These are phyloP conservation scores for Papiliotrema nemorosa DNA, from an alignment of 1,284 basidiomycete genomes.

Conservation along the genomic window DNA sequence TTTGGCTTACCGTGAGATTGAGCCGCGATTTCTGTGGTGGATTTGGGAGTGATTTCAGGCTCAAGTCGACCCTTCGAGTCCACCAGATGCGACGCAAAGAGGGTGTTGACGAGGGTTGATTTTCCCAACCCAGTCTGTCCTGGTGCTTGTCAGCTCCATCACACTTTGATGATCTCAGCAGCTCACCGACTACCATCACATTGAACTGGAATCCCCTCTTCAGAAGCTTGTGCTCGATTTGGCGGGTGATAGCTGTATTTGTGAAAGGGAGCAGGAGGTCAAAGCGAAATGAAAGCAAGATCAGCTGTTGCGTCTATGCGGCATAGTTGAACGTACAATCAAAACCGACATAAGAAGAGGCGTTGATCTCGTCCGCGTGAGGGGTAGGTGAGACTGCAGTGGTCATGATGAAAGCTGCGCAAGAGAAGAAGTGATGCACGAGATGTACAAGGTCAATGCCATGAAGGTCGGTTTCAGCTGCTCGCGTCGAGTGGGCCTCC, in stretches of 20 bases:
- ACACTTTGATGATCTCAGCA: background rate
- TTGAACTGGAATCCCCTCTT: conserved; percentile 99
- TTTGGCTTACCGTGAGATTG: conserved; percentile 76
- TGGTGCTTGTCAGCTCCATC: conserved; percentile 33
- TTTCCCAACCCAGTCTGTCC: conserved; percentile 98
- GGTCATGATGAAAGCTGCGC: conserved; percentile 20
- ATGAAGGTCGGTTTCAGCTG: background rate
- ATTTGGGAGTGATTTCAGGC: conserved; percentile 78
- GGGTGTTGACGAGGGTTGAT: conserved; percentile 97
- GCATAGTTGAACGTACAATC: conserved; percentile 55
- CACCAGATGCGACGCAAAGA: conserved; percentile 96
- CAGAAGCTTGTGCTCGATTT: conserved; percentile 98
- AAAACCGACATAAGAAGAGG: conserved; percentile 86
- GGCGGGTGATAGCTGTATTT: conserved; percentile 71
- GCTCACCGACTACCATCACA: conserved; percentile 85
- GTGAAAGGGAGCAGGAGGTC: background rate
- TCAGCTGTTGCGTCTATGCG: background rate
- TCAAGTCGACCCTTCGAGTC: conserved; percentile 93
- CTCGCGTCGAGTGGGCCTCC: background rate
- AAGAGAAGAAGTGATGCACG: background rate
- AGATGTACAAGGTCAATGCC: background rate
- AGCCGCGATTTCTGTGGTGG: conserved; percentile 96
- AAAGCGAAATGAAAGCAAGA: background rate
- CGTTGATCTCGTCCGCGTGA: conserved; percentile 64
- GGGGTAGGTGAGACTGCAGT: conserved; percentile 22